Evolutionary conservation across 2,329 filamentous ascomycete species (phyloP).

Genomic region (Bipolaris cookei): DNA sequence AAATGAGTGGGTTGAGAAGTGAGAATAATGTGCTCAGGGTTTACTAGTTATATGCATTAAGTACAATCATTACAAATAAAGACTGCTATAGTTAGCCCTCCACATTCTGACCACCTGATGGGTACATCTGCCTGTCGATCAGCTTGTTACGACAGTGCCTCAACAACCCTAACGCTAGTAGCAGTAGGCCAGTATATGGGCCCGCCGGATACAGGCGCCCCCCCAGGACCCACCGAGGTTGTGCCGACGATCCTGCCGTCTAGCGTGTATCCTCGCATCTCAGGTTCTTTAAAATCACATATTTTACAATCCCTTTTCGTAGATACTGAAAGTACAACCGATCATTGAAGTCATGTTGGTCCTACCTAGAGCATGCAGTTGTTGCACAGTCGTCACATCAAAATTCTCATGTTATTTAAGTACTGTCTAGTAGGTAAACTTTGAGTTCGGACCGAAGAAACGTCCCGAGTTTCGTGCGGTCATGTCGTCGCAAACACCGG

Average conservation of each 20-base stretch:
- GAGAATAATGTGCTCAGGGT: background rate
- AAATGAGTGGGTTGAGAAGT: background rate
- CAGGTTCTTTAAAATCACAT: background rate
- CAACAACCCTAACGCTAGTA: constrained; percentile 3
- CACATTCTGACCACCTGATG: background rate
- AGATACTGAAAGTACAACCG: background rate
- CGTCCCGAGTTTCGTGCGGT: background rate
- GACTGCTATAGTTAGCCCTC: background rate
- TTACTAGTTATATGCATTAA: background rate
- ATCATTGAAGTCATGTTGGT: background rate
- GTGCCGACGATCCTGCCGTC: background rate
- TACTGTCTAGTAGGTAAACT: background rate
- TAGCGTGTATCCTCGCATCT: background rate
- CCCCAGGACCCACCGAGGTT: background rate
- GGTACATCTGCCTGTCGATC: background rate
- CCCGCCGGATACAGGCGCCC: background rate
- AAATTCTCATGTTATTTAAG: background rate
- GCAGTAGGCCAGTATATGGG: background rate
- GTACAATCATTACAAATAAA: background rate
- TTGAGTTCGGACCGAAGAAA: constrained; percentile 6
- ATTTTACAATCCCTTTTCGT: background rate
- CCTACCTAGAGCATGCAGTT: background rate
- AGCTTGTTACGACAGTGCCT: constrained; percentile 2
- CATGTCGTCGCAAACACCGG: background rate
- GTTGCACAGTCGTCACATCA: background rate